These are phyloP conservation scores for Rosa multiflora DNA, from an alignment of 306 rosid species.

Conservation along the genomic window DNA sequence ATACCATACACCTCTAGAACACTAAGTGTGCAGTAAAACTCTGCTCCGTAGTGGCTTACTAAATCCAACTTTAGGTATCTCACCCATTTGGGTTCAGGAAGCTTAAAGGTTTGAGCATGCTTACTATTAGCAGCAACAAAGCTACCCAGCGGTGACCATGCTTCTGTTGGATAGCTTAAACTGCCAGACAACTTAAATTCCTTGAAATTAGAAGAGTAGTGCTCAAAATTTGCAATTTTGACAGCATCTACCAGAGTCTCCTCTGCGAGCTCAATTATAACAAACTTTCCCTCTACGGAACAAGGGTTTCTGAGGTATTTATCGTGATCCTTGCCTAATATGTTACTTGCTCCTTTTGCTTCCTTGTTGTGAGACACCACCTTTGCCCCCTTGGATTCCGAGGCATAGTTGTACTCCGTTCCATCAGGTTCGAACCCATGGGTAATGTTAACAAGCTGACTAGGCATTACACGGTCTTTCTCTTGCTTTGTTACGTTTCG, in stretches of 20 bases:
- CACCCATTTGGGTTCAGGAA: constrained; percentile 75
- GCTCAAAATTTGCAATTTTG: constrained; percentile 85
- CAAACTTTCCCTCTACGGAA: constrained; percentile 70
- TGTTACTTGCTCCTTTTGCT: constrained; percentile 79
- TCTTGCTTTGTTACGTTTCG: constrained; percentile 44
- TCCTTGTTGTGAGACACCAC: constrained; percentile 87
- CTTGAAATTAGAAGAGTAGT: constrained; percentile 88
- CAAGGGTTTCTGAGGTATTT: constrained; percentile 91
- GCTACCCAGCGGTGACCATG: constrained; percentile 58
- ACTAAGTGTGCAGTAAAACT: constrained; percentile 90
- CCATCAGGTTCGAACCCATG: constrained; percentile 80
- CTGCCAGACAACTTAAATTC: constrained; percentile 69
- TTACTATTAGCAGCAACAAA: constrained; percentile 76
- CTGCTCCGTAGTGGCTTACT: constrained; percentile 81
- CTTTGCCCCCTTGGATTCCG: constrained; percentile 87
- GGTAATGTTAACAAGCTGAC: constrained; percentile 49
- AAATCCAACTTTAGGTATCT: constrained; percentile 74
- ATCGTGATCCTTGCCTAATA: constrained; percentile 71
- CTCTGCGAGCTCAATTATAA: constrained; percentile 79
- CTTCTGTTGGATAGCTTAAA: constrained; percentile 67
- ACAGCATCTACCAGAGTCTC: constrained; percentile 78
- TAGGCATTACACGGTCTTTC: constrained; percentile 25
- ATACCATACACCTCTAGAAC: constrained; percentile 81
- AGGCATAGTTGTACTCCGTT: constrained; percentile 78
- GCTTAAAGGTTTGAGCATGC: constrained; percentile 68